phyloP scores from a whole-genome alignment of 495 filamentous ascomycete genomes.

The Penicillium coffeae region DNA sequence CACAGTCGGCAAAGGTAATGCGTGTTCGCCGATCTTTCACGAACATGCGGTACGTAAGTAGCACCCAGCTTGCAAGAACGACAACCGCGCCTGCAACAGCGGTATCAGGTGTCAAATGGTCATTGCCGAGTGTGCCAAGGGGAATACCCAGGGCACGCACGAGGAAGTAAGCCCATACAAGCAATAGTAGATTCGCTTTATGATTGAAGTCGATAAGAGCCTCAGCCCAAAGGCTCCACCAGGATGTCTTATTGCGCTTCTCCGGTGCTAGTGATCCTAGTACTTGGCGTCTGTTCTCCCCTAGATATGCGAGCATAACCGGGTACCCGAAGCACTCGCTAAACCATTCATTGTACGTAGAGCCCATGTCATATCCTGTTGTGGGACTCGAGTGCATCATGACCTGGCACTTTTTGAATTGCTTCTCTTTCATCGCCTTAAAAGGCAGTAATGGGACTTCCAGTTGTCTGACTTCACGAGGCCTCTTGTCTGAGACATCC shows the following conservation, averaged over 20 bases:
- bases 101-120: not conserved
- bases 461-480: conserved; percentile 28
- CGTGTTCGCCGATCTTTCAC: conserved; percentile 22
- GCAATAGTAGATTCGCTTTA: not conserved
- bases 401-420: conserved; percentile 50
- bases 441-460: conserved; percentile 57
- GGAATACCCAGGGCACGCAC: not conserved
- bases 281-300: conserved; percentile 56
- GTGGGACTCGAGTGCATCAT: conserved; percentile 62
- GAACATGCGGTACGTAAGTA: not conserved
- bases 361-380: conserved; percentile 63
- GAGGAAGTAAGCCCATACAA: not conserved
- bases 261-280: conserved; percentile 54
- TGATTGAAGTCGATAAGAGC: not conserved
- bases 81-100: not conserved
- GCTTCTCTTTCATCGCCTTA: conserved; percentile 2
- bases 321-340: conserved; percentile 62
- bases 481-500: conserved; percentile 5
- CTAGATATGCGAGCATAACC: conserved; percentile 66
- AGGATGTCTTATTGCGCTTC: conserved; percentile 11
- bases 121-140: not conserved
- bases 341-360: conserved; percentile 69
- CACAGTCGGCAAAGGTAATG: conserved; percentile 78
- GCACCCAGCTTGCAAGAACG: not conserved
- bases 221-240: not conserved